phyloP scores from a whole-genome alignment of 2,329 filamentous ascomycete genomes.

The Fusarium nodosum region DNA sequence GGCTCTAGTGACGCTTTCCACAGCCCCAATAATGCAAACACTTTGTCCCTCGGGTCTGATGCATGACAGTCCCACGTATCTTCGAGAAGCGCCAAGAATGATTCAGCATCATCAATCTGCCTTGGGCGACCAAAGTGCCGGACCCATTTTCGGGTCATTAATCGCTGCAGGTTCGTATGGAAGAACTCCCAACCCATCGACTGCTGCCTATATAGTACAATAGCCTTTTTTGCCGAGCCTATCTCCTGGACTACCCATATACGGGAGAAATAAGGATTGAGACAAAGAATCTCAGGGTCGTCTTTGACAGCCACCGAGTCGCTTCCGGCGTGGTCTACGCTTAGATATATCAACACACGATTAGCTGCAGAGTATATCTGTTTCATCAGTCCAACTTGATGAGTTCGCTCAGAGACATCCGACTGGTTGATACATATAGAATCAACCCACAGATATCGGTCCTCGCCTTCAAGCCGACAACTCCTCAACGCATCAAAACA shows the following conservation, averaged over 20 bases:
- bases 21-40: slow-evolving; percentile 2
- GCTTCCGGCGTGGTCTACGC: fast-evolving
- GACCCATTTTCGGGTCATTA: not conserved
- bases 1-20: fast-evolving
- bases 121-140: not conserved
- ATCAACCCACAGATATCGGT: slow-evolving; percentile 3
- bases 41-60: slow-evolving; percentile 11
- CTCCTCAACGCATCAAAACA: not conserved
- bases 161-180: fast-evolving
- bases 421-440: slow-evolving; percentile 13
- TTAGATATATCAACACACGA: slow-evolving; percentile 5
- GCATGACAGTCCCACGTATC: slow-evolving; percentile 8
- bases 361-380: not conserved
- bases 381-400: slow-evolving; percentile 5
- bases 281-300: not conserved
- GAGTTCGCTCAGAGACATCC: not conserved
- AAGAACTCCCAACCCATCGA: not conserved
- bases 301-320: fast-evolving
- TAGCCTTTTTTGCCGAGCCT: not conserved
- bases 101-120: not conserved
- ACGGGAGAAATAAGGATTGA: not conserved
- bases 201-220: not conserved
- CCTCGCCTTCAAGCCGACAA: not conserved
- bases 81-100: not conserved
- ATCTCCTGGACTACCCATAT: slow-evolving; percentile 10